Base-by-base conservation (phyloP, 306 rosid genomes). In the Trifolium fragiferum region DNA sequence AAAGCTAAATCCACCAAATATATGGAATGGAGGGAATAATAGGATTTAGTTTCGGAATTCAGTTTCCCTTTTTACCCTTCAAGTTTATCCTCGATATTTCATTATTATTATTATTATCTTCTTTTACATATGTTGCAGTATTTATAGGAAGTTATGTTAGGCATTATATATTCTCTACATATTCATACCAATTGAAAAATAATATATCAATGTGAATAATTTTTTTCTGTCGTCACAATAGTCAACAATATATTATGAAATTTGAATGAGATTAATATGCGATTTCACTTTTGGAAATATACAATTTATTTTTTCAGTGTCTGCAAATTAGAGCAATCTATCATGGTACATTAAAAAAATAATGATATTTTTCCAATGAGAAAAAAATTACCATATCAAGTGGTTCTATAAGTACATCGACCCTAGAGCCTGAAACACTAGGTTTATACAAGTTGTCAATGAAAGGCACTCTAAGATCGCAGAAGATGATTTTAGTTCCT, bases 401-500 rank as follows among this genome's bases (percentile, higher is more conserved):
- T 35, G 92, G 93, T 70, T 88, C 99, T 11, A 89, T 85, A 67
- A 94, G 82, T 30, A 90, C 92, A 75, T 94, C 99, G 65, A 94
- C 77, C 74, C 99, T 87, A 70, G 89, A 86, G 38, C 80, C 90
- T 62, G 90, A 73, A 73, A 90, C 96, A 79, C 87, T 90, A 30
- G 95, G 90, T 80, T 92, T 94, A 79, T 92, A 94, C 50, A 94
- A 88, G 77, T 86, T 89, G 49, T 92, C 89, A n/a, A 94, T 85
- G 80, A 92, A 87, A 57, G 91, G 95, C 58, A 85, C 96, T 86
- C 90, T 90, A 81, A 92, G 83, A 89, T 92, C 99, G 86, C 93
- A 88, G 87, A 94, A 94, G 82, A 94, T 62, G 32, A 94, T 94
- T 85, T 94, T 94, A 75, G 99, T 94, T 87, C 97, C 99, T 94